These are phyloP conservation scores for Vanilla planifolia DNA, from an alignment of 106 monocot species.

Conservation along the genomic window DNA sequence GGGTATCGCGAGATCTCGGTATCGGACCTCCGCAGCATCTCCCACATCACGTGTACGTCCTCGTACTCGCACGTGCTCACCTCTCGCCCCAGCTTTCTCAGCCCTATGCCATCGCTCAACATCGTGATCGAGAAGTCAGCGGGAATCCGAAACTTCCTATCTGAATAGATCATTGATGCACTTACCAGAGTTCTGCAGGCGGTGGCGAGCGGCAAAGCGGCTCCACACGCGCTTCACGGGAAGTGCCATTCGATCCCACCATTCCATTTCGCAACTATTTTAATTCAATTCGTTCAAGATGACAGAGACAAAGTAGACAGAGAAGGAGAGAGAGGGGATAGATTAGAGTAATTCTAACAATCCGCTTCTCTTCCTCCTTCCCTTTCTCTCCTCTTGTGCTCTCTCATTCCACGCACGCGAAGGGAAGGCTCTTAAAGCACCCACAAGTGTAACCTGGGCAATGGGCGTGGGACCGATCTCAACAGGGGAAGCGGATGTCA, in stretches of 20 bases:
- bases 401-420: too few relatives aligned
- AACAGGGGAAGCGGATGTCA: too few relatives aligned
- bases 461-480: too few relatives aligned
- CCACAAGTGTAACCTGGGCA: too few relatives aligned
- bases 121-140: neutral
- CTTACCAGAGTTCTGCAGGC: neutral
- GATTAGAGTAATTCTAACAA: too few relatives aligned
- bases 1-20: neutral
- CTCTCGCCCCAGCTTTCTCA: neutral
- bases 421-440: too few relatives aligned
- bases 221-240: neutral
- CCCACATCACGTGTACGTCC: slow-evolving; percentile 45
- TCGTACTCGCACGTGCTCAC: slow-evolving; percentile 32
- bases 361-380: too few relatives aligned
- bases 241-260: slow-evolving; percentile 1
- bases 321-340: too few relatives aligned
- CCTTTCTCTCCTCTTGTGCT: too few relatives aligned
- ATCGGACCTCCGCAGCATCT: slow-evolving; percentile 21
- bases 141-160: neutral
- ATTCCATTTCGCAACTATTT: too few relatives aligned
- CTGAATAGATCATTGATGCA: neutral
- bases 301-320: too few relatives aligned
- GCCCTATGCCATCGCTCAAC: neutral
- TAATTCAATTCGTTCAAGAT: too few relatives aligned
- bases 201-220: neutral